Evolutionary conservation across 148 eudicot genomes (phyloP).

Genomic region (Bassia scoparia): DNA sequence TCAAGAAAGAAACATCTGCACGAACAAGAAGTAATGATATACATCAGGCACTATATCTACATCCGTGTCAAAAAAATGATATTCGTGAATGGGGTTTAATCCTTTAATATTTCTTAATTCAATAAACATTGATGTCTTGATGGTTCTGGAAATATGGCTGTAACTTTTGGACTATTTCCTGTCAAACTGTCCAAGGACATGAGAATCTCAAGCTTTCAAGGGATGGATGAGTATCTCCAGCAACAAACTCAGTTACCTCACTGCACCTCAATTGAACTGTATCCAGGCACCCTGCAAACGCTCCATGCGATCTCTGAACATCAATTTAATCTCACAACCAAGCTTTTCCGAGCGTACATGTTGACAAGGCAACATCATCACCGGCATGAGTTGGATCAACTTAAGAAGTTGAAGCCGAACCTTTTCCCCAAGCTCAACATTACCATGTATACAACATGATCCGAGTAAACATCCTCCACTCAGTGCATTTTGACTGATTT

Average conservation of each 20-base stretch:
- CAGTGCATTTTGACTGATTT: constrained; percentile 36
- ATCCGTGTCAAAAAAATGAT: too few species aligned
- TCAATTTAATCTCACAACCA: constrained; percentile 47
- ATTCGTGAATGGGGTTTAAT: too few species aligned
- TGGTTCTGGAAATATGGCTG: constrained; percentile 4
- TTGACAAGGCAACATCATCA: constrained; percentile 45
- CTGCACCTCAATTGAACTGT: constrained; percentile 40
- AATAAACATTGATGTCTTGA: constrained; percentile 6
- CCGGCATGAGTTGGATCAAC: constrained; percentile 34
- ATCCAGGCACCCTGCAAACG: constrained; percentile 37
- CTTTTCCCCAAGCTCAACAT: constrained; percentile 34
- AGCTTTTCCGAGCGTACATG: constrained; percentile 42
- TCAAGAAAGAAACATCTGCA: too few species aligned
- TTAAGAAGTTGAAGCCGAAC: constrained; percentile 26
- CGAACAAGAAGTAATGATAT: too few species aligned
- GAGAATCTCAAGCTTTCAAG: constrained; percentile 17
- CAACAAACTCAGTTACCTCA: constrained; percentile 34
- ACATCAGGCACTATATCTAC: too few species aligned
- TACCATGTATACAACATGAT: constrained; percentile 40
- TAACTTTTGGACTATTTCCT: constrained; percentile 19
- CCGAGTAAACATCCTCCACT: constrained; percentile 50
- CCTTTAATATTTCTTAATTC: neutral
- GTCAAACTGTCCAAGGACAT: constrained; percentile 21
- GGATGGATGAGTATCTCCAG: constrained; percentile 34
- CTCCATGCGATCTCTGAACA: constrained; percentile 29